Conservation (phyloP, 257 asterid genomes). For the Handroanthus guayacan region DNA sequence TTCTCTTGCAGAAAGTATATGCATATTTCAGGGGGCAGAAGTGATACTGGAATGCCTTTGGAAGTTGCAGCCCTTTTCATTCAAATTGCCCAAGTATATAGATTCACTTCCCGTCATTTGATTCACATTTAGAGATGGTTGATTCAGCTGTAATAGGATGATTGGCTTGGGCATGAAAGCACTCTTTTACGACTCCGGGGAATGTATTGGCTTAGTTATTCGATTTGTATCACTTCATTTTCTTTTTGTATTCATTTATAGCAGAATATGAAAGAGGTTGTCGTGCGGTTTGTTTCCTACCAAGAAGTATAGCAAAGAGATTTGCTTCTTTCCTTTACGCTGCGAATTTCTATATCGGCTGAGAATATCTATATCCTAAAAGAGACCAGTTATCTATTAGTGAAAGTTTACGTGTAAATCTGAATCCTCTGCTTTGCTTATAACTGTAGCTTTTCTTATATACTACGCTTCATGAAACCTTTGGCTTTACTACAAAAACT, state of each 20-base stretch:
- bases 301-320: not conserved
- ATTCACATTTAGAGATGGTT: conserved; percentile 31
- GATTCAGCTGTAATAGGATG: conserved; percentile 29
- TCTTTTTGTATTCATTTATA: conserved; percentile 14
- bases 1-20: conserved; percentile 79
- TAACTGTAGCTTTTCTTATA: not conserved
- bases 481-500: not conserved
- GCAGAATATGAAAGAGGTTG: not conserved
- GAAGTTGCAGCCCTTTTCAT: conserved; percentile 26
- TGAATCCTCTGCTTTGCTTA: not conserved
- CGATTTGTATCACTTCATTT: conserved; percentile 1
- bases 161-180: not conserved
- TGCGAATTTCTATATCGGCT: not conserved
- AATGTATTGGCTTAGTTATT: conserved; percentile 7
- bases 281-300: not conserved
- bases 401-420: not conserved
- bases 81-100: conserved; percentile 42
- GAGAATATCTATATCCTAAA: too few relatives aligned
- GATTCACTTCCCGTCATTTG: conserved; percentile 24
- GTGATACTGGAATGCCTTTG: conserved; percentile 43
- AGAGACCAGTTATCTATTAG: not conserved
- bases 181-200: conserved; percentile 17
- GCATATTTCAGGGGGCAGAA: conserved; percentile 83
- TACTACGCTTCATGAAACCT: not conserved
- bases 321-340: not conserved